phyloP scores from a whole-genome alignment of 768 basidiomycete species.

The Dentipellis sp. region DNA sequence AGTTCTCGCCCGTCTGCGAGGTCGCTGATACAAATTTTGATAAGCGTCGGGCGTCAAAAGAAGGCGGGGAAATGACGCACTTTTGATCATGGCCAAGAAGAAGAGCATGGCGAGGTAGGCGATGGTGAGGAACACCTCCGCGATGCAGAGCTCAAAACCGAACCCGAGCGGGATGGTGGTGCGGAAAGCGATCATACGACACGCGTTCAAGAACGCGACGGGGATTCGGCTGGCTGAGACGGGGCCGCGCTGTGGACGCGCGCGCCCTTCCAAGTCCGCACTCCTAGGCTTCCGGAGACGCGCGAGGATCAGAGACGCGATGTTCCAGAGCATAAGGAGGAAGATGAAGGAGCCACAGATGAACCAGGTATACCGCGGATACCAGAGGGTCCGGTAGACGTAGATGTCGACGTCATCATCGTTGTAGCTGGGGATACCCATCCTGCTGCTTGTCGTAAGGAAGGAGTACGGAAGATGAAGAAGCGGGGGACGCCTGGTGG shows the following conservation, averaged over 20 bases:
- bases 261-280: slow-evolving; percentile 8
- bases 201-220: slow-evolving; percentile 18
- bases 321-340: slow-evolving; percentile 28
- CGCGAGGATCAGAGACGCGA: slow-evolving; percentile 14
- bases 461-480: no score
- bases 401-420: no score
- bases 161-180: slow-evolving; percentile 21
- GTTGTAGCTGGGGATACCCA: no score
- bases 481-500: no score
- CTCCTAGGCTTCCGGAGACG: background rate
- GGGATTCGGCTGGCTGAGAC: slow-evolving; percentile 16
- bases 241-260: background rate
- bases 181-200: slow-evolving; percentile 24
- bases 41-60: background rate
- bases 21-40: slow-evolving; percentile 13
- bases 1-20: slow-evolving; percentile 13
- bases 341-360: slow-evolving; percentile 32
- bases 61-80: slow-evolving; percentile 11
- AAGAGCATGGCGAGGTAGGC: slow-evolving; percentile 26
- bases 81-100: slow-evolving; percentile 20
- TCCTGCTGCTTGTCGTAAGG: no score
- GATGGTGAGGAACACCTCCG: slow-evolving; percentile 27
- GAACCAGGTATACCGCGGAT: slow-evolving; percentile 35
- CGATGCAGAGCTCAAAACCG: slow-evolving; percentile 24
- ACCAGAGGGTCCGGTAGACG: slow-evolving; percentile 10